A percentile compares a stretch with the other conserved stretches of the same genome.
These are phyloP conservation scores for Neofusicoccum sp. DNA, from an alignment of 2,329 filamentous ascomycete species.

Conservation along the genomic window DNA sequence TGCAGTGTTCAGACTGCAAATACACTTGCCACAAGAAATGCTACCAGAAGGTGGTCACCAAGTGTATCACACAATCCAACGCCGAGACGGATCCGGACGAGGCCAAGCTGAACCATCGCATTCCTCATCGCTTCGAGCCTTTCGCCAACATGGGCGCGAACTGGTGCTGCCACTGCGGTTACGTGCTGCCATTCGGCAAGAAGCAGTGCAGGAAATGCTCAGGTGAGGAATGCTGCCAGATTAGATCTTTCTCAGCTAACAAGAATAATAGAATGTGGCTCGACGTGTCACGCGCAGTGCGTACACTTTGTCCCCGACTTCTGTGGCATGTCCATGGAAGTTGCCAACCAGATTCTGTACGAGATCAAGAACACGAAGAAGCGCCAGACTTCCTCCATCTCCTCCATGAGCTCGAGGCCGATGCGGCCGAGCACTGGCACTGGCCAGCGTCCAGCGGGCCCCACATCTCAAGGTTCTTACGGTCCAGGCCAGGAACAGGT, in stretches of 20 bases:
- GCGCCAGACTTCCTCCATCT: constrained; percentile 55
- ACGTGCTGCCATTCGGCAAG: constrained; percentile 88
- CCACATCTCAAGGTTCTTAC: constrained; percentile 32
- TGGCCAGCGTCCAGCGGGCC: constrained; percentile 35
- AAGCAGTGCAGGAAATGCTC: constrained; percentile 93
- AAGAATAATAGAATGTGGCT: constrained; percentile 69
- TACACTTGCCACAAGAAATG: constrained; percentile 99
- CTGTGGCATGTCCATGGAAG: constrained; percentile 98
- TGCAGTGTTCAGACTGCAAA: constrained; percentile 99
- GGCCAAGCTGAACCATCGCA: constrained; percentile 99
- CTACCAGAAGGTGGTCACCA: constrained; percentile 93
- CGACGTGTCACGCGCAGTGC: constrained; percentile 88
- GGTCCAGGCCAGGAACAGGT: constrained; percentile 38
- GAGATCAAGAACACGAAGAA: constrained; percentile 80
- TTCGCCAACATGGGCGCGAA: constrained; percentile 98
- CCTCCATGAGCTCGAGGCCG: constrained; percentile 63
- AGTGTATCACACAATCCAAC: constrained; percentile 99
- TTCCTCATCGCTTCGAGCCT: constrained; percentile 94
- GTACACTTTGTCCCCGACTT: constrained; percentile 97
- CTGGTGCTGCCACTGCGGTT: constrained; percentile 99
- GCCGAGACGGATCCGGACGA: constrained; percentile 97
- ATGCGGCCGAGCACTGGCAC: constrained; percentile 58
- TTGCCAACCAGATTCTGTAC: constrained; percentile 88
- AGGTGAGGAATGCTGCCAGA: constrained; percentile 53
- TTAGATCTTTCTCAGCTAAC: constrained; percentile 21